Base-by-base conservation (phyloP, 1,284 basidiomycete species). In the Laetiporus sulphureus region DNA sequence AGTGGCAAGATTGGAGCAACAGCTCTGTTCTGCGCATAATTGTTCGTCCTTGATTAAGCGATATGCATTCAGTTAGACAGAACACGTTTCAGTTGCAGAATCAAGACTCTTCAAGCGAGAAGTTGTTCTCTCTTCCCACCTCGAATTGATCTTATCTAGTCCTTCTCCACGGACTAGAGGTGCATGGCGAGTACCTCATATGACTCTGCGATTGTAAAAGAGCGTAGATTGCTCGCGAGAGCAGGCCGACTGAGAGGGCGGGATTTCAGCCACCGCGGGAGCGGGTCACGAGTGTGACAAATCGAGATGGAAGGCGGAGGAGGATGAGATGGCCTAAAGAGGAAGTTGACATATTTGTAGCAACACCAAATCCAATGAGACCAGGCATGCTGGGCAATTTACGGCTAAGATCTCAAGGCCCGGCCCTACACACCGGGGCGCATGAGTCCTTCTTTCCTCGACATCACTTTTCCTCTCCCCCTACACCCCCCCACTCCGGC, bases 281-380 rank as follows among this genome's bases (percentile, higher is more conserved):
- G 30, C 7, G 34, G 41, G 15, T 43, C 35, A 43, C 33, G 40
- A 41, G 45, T 46, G 56, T 57, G 54, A 57, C 53, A 46, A 46
- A 47, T n/a, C 46, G 50, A 52, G 47, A 52, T 46, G 54, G 56
- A 54, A 57, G 50, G 50, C 53, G 55, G 50, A 51, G 41, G 54
- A 52, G 51, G 44, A 54, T 50, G 55, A 41, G 44, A 44, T 47
- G 33, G 35, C 60, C 60, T 22, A 51, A 56, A 56, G 51, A 48
- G 58, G 60, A 32, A 57, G 54, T 53, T 50, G 56, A 48, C 58
- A 58, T 58, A 58, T 58, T 58, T 58, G 57, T 58, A 56, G 53
- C 55, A 52, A 55, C 50, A 60, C 55, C 54, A 57, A 59, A 60
- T 59, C 54, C 54, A 56, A 58, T 55, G 57, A 56, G 53, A 55